A percentile compares a stretch with the other conserved stretches of the same genome.
Conservation (phyloP, 1,139 yeast species). For the Magnusiomyces ingens region DNA sequence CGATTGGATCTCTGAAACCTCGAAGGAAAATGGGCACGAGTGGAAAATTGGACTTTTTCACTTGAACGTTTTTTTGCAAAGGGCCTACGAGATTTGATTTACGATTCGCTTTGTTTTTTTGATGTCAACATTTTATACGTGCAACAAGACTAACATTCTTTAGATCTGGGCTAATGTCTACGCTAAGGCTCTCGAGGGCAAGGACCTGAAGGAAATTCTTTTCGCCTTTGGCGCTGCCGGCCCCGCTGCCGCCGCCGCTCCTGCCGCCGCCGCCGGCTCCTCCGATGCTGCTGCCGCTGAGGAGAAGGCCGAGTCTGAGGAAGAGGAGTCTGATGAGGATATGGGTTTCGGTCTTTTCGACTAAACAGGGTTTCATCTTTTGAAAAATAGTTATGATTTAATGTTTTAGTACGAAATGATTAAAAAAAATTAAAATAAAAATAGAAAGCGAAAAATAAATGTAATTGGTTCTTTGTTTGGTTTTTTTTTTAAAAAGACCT, state of each 20-base stretch:
- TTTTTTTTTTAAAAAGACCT: no score
- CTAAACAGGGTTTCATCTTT: slow-evolving; percentile 21
- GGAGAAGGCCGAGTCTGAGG: slow-evolving; percentile 29
- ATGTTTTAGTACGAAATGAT: not conserved
- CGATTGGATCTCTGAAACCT: no score
- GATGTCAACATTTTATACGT: not conserved
- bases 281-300: slow-evolving; percentile 60
- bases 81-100: no score
- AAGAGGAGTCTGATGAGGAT: slow-evolving; percentile 34
- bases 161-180: slow-evolving; percentile 88
- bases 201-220: slow-evolving; percentile 86
- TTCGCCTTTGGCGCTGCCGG: slow-evolving; percentile 71
- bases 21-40: no score
- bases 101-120: not conserved
- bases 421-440: not conserved
- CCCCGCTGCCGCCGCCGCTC: slow-evolving; percentile 54
- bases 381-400: slow-evolving; percentile 2
- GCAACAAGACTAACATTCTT: slow-evolving; percentile 3
- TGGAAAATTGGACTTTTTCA: no score
- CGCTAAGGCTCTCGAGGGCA: slow-evolving; percentile 97
- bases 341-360: slow-evolving; percentile 38
- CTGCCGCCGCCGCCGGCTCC: slow-evolving; percentile 51
- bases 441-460: no score
- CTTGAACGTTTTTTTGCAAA: no score
- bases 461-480: no score